Conservation (phyloP, 176 grass and related monocot species). For the maize (Zea mays) region DNA sequence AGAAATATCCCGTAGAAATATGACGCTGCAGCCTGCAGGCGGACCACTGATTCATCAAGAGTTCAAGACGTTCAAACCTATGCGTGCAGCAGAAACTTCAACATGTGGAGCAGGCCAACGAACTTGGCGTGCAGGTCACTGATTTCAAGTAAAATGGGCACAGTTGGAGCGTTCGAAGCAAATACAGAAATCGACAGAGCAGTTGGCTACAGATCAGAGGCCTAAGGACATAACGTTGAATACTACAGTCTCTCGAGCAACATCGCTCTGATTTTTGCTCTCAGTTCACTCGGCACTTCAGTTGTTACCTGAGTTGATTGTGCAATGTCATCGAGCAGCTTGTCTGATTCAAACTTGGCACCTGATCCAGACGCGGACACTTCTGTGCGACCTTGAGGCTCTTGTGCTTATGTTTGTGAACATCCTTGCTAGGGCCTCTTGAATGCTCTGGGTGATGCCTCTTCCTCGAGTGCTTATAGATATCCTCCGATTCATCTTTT, state of each 20-base stretch:
- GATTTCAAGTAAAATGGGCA: neutral
- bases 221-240: neutral
- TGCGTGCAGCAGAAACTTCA: neutral
- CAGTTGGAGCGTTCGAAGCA: neutral
- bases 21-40: no score
- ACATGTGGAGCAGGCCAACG: neutral
- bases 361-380: neutral
- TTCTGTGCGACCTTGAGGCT: slow-evolving; percentile 16
- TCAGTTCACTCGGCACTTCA: slow-evolving; percentile 63
- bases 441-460: slow-evolving; percentile 63
- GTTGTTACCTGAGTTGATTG: slow-evolving; percentile 44
- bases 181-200: neutral
- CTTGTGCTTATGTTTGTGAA: slow-evolving; percentile 42
- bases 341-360: slow-evolving; percentile 28
- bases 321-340: neutral
- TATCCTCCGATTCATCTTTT: slow-evolving; percentile 42
- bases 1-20: no score
- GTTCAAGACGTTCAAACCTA: no score
- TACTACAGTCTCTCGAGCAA: slow-evolving; percentile 61
- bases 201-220: neutral
- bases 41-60: no score
- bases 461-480: slow-evolving; percentile 46
- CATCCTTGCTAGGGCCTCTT: slow-evolving; percentile 38
- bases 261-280: slow-evolving; percentile 88
- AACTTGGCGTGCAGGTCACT: neutral